Evolutionary conservation across 139 green algal genomes (phyloP).

Genomic region (Monoraphidium neglectum): DNA sequence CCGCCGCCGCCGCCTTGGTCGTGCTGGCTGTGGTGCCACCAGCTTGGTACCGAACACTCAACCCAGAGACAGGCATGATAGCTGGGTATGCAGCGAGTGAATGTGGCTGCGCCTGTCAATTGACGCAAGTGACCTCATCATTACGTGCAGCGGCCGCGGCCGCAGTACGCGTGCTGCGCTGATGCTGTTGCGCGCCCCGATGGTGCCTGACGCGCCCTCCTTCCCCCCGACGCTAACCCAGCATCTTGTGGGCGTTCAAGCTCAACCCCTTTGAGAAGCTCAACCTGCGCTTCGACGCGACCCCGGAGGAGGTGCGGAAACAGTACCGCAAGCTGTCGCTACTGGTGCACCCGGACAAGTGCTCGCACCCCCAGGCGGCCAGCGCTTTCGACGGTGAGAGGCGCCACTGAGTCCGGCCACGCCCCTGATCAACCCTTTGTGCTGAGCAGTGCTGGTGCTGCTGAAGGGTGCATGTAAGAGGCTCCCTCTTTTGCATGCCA

Average conservation of each 20-base stretch:
- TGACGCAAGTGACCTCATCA: not conserved
- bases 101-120: not conserved
- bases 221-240: not conserved
- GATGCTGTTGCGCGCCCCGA: too few relatives aligned
- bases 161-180: not conserved
- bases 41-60: too few relatives aligned
- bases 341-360: constrained; percentile 93
- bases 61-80: too few relatives aligned
- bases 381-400: constrained; percentile 84
- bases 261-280: constrained; percentile 97
- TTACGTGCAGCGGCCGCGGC: not conserved
- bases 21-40: too few relatives aligned
- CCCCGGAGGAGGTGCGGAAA: constrained; percentile 75
- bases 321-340: constrained; percentile 92
- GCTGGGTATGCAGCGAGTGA: too few relatives aligned
- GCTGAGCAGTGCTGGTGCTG: too few relatives aligned
- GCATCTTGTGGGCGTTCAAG: constrained; percentile 94
- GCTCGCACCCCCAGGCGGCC: constrained; percentile 73
- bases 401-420: too few relatives aligned
- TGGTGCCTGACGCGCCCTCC: not conserved
- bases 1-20: too few relatives aligned
- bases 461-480: too few relatives aligned
- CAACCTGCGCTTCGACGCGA: constrained; percentile 81
- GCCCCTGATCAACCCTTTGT: too few relatives aligned
- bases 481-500: too few relatives aligned